These are phyloP conservation scores for Solanum etuberosum DNA, from an alignment of 257 asterid genomes.

Conservation along the genomic window DNA sequence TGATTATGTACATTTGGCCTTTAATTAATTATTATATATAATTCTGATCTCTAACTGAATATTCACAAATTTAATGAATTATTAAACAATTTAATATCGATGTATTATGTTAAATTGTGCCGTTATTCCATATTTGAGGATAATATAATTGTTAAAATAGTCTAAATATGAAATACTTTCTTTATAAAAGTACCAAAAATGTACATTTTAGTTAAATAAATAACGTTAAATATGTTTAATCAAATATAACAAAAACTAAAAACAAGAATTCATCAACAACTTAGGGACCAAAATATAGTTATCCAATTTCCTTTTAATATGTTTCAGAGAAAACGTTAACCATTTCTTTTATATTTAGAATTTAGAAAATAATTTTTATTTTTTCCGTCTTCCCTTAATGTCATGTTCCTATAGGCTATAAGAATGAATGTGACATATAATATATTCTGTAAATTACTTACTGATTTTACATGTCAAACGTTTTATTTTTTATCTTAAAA, in stretches of 20 bases:
- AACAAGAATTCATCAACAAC: background rate
- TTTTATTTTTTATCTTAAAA: background rate
- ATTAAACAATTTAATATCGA: background rate
- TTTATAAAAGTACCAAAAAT: background rate
- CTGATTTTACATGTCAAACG: background rate
- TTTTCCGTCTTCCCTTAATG: background rate
- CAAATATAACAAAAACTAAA: background rate
- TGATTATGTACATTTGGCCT: background rate
- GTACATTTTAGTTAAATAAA: background rate
- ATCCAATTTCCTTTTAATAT: background rate
- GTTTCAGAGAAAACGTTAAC: background rate
- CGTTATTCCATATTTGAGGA: background rate
- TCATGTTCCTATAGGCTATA: background rate
- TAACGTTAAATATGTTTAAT: background rate
- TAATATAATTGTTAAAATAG: background rate
- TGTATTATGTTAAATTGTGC: background rate
- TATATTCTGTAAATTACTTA: background rate
- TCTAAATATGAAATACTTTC: background rate
- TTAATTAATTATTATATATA: background rate
- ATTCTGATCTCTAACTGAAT: background rate
- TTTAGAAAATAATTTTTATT: background rate
- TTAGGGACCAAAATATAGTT: background rate
- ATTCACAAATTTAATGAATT: background rate
- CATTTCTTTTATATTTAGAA: background rate
- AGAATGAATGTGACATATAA: background rate